Evolutionary conservation across 192 early-diverging fungal genomes (phyloP), one percentile per base, ranked within the genome.

Genomic region (Linnemannia hyalina): DNA sequence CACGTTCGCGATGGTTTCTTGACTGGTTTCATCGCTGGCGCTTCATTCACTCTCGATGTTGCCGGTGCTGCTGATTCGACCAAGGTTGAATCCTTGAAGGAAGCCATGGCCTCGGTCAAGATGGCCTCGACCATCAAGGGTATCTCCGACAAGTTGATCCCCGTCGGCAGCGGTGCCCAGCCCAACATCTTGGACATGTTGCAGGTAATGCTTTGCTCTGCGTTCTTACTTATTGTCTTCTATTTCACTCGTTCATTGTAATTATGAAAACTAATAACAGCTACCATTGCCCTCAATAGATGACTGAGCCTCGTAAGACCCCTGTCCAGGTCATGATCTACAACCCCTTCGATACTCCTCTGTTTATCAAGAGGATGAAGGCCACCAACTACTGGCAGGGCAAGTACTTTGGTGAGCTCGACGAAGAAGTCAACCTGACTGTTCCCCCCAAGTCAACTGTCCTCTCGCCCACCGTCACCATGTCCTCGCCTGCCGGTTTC

Each of bases 331-430:
- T 93, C 52, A 85, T 88, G 47, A 88, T 93, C 63, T 87, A 89
- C 60, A 90, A 93, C 80, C 92, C 92, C n/a, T 93, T 93, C 81
- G 87, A 88, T 79, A 74, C 91, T 74, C 85, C 88, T 42, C 69
- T 93, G 13, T 80, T 75, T 35, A 91, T 93, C 74, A 82, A 89
- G 60, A 84, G 73, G 73, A 90, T 93, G 75, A 49, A 76, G 16
- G 87, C 90, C 7, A 74, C 76, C 63, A 89, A 82, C 22, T 74
- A 54, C 36, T 92, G 88, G 82, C n/a, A 88, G 1, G 89, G 89
- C 44, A 79, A 87, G 60, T 78, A 84, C 26, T 81, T 92, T 72
- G 91, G 92, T 74, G 79, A 74, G 22, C 82, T 92, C 36, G 70
- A 91, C 49, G 72, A 90, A 69, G 91, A 91, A n/a, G 85, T 90